Conservation (phyloP, 441 rosid species). For the Eutrema salsugineum region DNA sequence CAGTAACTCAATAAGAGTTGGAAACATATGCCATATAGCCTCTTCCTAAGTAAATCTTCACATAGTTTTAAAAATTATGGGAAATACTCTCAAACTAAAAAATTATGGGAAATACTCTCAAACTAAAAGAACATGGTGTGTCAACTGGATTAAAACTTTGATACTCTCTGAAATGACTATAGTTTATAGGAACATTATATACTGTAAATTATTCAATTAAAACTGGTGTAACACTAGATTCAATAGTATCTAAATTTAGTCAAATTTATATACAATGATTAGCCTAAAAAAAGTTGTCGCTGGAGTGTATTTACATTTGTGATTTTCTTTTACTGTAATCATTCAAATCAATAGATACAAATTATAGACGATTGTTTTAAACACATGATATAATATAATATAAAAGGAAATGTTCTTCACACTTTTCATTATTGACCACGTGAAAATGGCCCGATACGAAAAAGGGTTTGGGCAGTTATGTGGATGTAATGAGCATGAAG, state of each 20-base stretch:
- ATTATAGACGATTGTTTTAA: not conserved
- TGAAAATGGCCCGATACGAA: conserved; percentile 12
- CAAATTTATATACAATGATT: conserved; percentile 5
- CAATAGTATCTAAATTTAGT: not conserved
- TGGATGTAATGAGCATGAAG: conserved; percentile 13
- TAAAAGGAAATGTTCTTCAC: not conserved
- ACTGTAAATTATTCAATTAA: not conserved
- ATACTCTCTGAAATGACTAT: not conserved
- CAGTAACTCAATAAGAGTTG: not conserved
- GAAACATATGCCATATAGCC: not conserved
- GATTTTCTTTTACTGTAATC: not conserved
- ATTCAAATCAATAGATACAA: not conserved
- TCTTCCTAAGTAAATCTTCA: not conserved
- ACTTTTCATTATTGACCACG: conserved; percentile 10
- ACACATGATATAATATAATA: not conserved
- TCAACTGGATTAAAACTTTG: not conserved
- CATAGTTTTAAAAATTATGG: not conserved
- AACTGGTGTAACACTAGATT: not conserved
- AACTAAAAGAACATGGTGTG: not conserved
- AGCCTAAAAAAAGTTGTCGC: conserved; percentile 11
- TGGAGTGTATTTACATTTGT: not conserved
- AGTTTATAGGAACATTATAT: not conserved
- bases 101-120: not conserved
- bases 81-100: not conserved
- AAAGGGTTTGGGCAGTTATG: conserved; percentile 5